Evolutionary conservation across 768 basidiomycete genomes (phyloP), one percentile per base, ranked within the genome.

Genomic region (Gloeopeniophorella convolvens): DNA sequence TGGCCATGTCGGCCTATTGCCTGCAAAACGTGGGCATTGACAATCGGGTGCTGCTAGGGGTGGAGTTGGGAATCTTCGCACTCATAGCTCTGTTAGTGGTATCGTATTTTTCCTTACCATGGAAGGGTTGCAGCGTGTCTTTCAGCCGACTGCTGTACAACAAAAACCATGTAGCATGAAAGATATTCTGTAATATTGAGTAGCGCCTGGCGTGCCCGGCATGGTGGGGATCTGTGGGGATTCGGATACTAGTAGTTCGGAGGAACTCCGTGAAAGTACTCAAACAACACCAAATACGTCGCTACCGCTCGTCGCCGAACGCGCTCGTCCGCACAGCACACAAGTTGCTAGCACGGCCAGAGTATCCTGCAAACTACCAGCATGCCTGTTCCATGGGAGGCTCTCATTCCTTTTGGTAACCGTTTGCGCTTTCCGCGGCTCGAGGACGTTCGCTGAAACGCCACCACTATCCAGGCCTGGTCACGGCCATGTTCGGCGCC

Each of bases 321-420:
- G 10, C 16, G 16, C 23, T 36, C 11, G 5, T 39, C 31, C 16
- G 15, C 23, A 47, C 24, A 47, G 27, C 31, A 27, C 7, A 33
- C 21, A 1, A 34, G 16, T 45, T 24, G 32, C 13, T n/a, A 33
- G 24, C 23, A 13, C 16, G 13, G 21, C 9, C 20, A 26, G 12
- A 20, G 10, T 1, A 39, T 39, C 16, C 37, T 15, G n/a, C 9
- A 11, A 40, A 5, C 11, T 21, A 13, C 45, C 65, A 74, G 57
- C 59, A 95, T 95, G 94, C 94, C 94, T 48, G 85, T 96, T 60
- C 94, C 93, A 59, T 97, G 89, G 85, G 93, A 98, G 73, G 92
- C 94, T 44, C 78, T 97, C 60, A 89, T 98, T 73, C 94, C 94
- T 40, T 93, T 94, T 63, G 94, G 94, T 93, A 54, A 41, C 18